Conservation (phyloP, 257 asterid genomes). For the Datura wrightii region DNA sequence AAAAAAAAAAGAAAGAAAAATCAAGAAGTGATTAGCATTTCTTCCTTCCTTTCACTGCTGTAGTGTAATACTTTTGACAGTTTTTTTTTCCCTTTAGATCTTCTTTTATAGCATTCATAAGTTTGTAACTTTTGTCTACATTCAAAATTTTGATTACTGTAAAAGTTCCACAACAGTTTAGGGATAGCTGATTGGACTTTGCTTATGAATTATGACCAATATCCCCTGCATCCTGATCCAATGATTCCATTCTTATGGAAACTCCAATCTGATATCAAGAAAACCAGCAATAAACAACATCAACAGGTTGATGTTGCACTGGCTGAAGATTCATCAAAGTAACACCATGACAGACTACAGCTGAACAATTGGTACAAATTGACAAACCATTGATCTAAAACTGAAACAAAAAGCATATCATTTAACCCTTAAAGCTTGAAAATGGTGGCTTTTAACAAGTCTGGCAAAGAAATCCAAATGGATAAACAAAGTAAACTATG, state of each 20-base stretch:
- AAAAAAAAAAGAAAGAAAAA: background rate
- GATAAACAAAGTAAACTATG: background rate
- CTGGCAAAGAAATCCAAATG: background rate
- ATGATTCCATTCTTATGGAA: background rate
- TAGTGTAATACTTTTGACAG: background rate
- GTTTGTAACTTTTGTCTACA: background rate
- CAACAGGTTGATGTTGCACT: background rate
- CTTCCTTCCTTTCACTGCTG: background rate
- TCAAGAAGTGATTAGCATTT: conserved; percentile 5
- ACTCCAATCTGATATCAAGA: background rate
- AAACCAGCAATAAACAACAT: background rate
- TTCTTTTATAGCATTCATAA: background rate
- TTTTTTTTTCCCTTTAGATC: background rate
- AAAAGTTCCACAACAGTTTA: background rate
- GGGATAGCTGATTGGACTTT: background rate
- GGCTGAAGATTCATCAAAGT: background rate
- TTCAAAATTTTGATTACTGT: background rate
- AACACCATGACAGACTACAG: background rate
- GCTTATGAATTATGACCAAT: conserved; percentile 1
- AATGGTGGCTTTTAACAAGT: conserved; percentile 1
- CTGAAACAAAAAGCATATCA: background rate
- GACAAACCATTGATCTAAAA: conserved; percentile 11
- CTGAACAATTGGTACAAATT: background rate
- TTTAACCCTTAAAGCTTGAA: background rate
- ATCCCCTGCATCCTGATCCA: background rate